Conservation (phyloP, 2,329 filamentous ascomycete genomes). For the Xylariaceae sp. region DNA sequence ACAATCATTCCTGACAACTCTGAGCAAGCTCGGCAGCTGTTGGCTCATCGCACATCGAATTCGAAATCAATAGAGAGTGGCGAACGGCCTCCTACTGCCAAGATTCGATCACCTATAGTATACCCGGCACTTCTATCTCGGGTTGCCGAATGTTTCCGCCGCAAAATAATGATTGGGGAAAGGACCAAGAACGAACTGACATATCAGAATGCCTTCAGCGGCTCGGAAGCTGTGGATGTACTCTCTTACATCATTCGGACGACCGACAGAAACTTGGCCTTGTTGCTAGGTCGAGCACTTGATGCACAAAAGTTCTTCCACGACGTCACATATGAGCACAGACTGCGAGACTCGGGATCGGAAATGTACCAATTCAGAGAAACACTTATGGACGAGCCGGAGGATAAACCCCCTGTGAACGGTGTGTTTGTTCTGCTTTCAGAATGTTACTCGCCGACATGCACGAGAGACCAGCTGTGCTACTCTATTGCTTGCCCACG, state of each 20-base stretch:
- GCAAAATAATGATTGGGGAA: conserved; percentile 79
- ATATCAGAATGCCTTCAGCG: conserved; percentile 96
- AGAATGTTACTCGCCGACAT: conserved; percentile 97
- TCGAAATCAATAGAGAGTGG: conserved; percentile 45
- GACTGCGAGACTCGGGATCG: conserved; percentile 83
- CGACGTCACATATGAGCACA: conserved; percentile 96
- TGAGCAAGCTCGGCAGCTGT: conserved; percentile 48
- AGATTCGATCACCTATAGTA: conserved; percentile 72
- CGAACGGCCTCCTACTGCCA: conserved; percentile 53
- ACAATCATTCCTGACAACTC: conserved; percentile 62
- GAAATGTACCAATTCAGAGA: conserved; percentile 98
- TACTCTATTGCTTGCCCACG: conserved; percentile 97
- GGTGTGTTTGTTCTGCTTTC: conserved; percentile 94
- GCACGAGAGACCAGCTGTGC: conserved; percentile 88
- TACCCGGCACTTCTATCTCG: conserved; percentile 92
- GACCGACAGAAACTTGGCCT: conserved; percentile 86
- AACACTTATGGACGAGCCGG: conserved; percentile 77
- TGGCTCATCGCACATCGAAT: conserved; percentile 52
- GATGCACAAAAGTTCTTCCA: conserved; percentile 99
- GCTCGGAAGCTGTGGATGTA: conserved; percentile 90
- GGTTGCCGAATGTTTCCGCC: conserved; percentile 86
- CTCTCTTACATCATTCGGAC: conserved; percentile 96
- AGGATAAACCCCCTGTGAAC: conserved; percentile 70
- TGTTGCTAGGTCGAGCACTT: conserved; percentile 82
- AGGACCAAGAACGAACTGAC: conserved; percentile 94